Base-by-base conservation (phyloP, 2,329 filamentous ascomycete genomes). In the Simplicillium aogashimaense region DNA sequence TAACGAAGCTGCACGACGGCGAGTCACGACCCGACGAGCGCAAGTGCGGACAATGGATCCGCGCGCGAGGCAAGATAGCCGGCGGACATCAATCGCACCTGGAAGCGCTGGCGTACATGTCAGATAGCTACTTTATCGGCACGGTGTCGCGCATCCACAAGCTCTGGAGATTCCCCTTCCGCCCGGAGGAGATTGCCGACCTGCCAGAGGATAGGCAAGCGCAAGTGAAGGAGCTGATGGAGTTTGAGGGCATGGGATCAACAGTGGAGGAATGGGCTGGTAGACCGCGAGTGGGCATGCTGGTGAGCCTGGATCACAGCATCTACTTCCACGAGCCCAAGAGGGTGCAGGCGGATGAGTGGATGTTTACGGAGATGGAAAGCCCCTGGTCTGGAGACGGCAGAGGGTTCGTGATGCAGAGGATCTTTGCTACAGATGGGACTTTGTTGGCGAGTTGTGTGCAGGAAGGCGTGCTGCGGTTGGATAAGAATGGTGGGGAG, bases 91-190 rank as follows among this genome's bases (percentile, higher is more conserved):
- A 83, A 52, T 86, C 88, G 10, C 89, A 97, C 57, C 69, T 95
- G 29, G 83, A 77, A 30, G 92, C 92, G 8, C 70, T 98, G 45
- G 90, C 90, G 17, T 98, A 97, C 66, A 85, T 97, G 67, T 86
- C 81, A 18, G 90, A 97, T 63, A 84, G 76, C 55, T 92, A 86
- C 65, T 97, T 98, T 63, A 89, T 97, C 59, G 89, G 86, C 31
- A 95, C 89, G 2, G 78, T 95, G 7, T 71, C 81, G 20, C 78
- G 86, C 15, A 81, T 89, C 40, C 89, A 95, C 60, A 74, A 78
- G 42, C 71, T 95, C 29, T 89, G 84, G 74, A 73, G 85, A 12
- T 86, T 85, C 57, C 76, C 74, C 1, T 72, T 69, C 37, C 45
- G 66, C 11, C 69, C 70, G 2, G 62, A 71, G 40, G 68, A 75